Conservation (phyloP, 345 rosid species). For the Lepidium aucheri region DNA sequence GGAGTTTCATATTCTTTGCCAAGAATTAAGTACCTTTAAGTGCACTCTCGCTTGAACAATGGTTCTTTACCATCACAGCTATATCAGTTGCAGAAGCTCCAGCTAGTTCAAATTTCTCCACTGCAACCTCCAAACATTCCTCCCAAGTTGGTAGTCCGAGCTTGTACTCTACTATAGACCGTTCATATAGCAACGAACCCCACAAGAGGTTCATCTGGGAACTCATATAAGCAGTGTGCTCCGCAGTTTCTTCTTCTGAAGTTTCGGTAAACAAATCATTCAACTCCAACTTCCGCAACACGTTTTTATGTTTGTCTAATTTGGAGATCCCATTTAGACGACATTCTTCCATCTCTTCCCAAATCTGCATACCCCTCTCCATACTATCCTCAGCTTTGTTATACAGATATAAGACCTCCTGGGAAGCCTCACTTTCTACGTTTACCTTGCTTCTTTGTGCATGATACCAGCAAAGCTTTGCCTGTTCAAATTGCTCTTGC, state of each 20-base stretch:
- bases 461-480: slow-evolving; percentile 90
- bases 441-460: slow-evolving; percentile 64
- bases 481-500: slow-evolving; percentile 92
- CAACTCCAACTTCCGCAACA: slow-evolving; percentile 62
- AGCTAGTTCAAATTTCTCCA: slow-evolving; percentile 95
- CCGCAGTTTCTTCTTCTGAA: slow-evolving; percentile 68
- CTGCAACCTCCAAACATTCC: slow-evolving; percentile 96
- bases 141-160: slow-evolving; percentile 93
- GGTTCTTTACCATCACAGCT: slow-evolving; percentile 98
- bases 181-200: slow-evolving; percentile 93
- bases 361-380: slow-evolving; percentile 95
- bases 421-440: slow-evolving; percentile 51
- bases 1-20: background rate
- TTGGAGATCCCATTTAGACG: slow-evolving; percentile 85
- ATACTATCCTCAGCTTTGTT: slow-evolving; percentile 97
- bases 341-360: slow-evolving; percentile 94
- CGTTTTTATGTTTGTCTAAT: slow-evolving; percentile 53
- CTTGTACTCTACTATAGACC: slow-evolving; percentile 87
- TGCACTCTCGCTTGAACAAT: slow-evolving; percentile 78
- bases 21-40: slow-evolving; percentile 56
- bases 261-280: slow-evolving; percentile 51
- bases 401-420: slow-evolving; percentile 75
- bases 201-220: slow-evolving; percentile 89
- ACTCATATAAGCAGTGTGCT: slow-evolving; percentile 75
- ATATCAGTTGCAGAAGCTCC: slow-evolving; percentile 95